phyloP scores from a whole-genome alignment of 1,284 basidiomycete genomes.

The Ceraceosorus guamensis region DNA sequence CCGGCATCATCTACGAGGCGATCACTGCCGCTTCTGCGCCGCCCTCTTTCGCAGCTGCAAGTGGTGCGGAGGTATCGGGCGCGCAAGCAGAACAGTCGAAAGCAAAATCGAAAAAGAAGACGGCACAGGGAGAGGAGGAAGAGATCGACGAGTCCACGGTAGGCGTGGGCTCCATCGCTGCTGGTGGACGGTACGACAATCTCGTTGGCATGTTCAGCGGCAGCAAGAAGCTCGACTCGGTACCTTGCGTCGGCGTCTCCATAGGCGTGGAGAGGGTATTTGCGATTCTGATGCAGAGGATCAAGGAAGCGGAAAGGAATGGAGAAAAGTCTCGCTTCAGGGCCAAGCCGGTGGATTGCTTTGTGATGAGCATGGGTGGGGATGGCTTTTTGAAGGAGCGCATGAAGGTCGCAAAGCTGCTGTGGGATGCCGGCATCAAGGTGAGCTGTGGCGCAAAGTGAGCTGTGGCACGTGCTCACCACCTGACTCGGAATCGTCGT shows the following conservation, averaged over 20 bases:
- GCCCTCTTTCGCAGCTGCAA: conserved; percentile 61
- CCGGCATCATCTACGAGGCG: conserved; percentile 96
- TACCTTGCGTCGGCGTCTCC: conserved; percentile 88
- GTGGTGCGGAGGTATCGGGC: conserved; percentile 49
- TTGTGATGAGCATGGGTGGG: conserved; percentile 76
- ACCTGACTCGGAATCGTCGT: conserved; percentile 1
- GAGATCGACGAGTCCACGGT: conserved; percentile 87
- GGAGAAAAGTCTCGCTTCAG: conserved; percentile 53
- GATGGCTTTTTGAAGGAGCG: conserved; percentile 82
- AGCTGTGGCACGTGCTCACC: conserved; percentile 13
- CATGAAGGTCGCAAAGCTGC: conserved; percentile 69
- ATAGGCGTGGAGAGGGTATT: conserved; percentile 96
- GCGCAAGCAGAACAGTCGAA: conserved; percentile 32
- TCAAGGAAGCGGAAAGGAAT: conserved; percentile 60
- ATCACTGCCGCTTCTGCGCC: conserved; percentile 87
- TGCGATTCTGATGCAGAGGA: conserved; percentile 78
- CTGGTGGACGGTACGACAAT: conserved; percentile 91
- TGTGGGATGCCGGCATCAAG: conserved; percentile 83
- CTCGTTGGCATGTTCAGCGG: conserved; percentile 90
- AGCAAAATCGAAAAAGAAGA: conserved; percentile 53
- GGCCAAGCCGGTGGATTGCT: conserved; percentile 88
- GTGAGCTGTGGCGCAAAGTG: conserved; percentile 49
- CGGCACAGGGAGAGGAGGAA: conserved; percentile 55
- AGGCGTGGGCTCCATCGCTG: conserved; percentile 94
- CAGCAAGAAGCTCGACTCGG: conserved; percentile 61